These are phyloP conservation scores for Dentiscutata heterogama DNA, from an alignment of 371 early-diverging fungal species.

Conservation along the genomic window DNA sequence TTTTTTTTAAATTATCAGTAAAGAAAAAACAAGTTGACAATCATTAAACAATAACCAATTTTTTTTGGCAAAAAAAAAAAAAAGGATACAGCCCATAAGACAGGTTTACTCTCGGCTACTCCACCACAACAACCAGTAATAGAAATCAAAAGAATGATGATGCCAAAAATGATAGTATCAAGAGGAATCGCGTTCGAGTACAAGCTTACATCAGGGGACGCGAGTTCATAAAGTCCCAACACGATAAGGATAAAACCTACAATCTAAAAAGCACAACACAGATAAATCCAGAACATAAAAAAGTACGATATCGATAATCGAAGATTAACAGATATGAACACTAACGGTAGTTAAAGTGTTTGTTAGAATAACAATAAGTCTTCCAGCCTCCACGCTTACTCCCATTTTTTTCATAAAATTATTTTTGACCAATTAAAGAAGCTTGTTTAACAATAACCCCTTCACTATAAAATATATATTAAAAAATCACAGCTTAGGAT, in stretches of 20 bases:
- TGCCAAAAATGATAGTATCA: conserved; percentile 13
- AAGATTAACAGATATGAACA: background rate
- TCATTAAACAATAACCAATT: too few species aligned
- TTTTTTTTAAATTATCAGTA: background rate
- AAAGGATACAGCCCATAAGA: conserved; percentile 19
- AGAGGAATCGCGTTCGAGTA: conserved; percentile 29
- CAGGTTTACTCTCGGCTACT: background rate
- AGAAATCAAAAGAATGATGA: background rate
- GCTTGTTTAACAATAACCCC: too few species aligned
- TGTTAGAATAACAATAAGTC: background rate
- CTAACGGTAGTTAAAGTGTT: conserved; percentile 1
- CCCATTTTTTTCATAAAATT: background rate
- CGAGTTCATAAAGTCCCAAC: conserved; percentile 8
- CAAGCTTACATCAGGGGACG: conserved; percentile 1
- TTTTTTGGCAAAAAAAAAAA: background rate
- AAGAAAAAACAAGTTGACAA: too few species aligned
- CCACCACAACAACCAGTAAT: conserved; percentile 24
- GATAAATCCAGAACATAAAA: background rate
- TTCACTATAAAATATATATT: too few species aligned
- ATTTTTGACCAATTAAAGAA: too few species aligned
- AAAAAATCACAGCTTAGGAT: too few species aligned
- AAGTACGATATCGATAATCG: background rate
- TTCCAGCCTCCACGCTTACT: background rate
- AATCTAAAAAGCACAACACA: background rate
- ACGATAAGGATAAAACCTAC: conserved; percentile 18